Base-by-base conservation (phyloP, 75 land plant species). In the Picea glauca region DNA sequence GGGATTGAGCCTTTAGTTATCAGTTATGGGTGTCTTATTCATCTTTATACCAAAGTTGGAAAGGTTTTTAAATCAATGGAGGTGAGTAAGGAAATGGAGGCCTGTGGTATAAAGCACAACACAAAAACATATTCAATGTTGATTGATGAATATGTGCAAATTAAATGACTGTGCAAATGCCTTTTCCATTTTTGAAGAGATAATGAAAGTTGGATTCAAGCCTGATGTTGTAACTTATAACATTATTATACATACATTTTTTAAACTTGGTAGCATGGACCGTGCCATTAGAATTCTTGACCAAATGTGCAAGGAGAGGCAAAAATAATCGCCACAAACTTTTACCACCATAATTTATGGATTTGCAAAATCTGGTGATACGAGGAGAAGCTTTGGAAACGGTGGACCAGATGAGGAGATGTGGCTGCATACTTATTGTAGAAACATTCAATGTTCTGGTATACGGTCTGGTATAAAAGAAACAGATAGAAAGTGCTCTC, bases 51-150 rank as follows among this genome's bases (percentile, higher is more conserved):
- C 30, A 96, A 96, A 96, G 77, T 83, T 75, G 94, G 93, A 46
- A 96, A 90, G 83, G 82, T 96, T 68, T 66, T 80, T 21, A 92
- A 96, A 78, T 96, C 96, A 60, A 58, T 96, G 73, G 94, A 96
- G 32, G 78, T 89, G 18, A 76, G 88, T 82, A 84, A 87, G 76
- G 66, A 70, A 66, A 96, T 96, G 96, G 83, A 85, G 77, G 76
- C 68, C 2, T 31, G 63, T 81, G 94, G 94, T 31, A 86, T 96
- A 66, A 75, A 78, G 50, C 99, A 91, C 76, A 93, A 96, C 75
- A 86, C 79, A 80, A 92, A 90, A 81, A 96, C 91, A 13, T 96
- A 90, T 76, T 88, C 99, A 58, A 96, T 96, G 99, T 80, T 96
- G 75, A 96, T 93, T 17, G 85, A 85, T 86, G 99, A 96, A 31